A percentile compares a stretch with the other conserved stretches of the same genome.
Conservation (phyloP, 805 yeast species). For the Candida qinlingensis region DNA sequence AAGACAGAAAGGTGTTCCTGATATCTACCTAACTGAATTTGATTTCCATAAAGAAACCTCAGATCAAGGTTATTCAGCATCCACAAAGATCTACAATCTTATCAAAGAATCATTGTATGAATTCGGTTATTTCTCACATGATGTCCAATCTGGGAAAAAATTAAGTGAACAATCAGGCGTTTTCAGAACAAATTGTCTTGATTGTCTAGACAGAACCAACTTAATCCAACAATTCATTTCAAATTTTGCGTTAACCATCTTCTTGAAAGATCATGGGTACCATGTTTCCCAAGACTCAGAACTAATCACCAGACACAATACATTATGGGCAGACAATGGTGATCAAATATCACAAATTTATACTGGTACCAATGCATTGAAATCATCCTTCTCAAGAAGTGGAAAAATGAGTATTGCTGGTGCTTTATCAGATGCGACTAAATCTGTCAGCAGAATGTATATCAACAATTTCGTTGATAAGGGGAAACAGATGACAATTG, state of each 20-base stretch:
- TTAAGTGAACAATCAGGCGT: conserved; percentile 82
- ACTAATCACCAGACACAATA: conserved; percentile 67
- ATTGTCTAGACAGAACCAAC: conserved; percentile 92
- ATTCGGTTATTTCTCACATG: conserved; percentile 81
- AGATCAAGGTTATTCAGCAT: conserved; percentile 85
- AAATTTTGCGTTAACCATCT: conserved; percentile 56
- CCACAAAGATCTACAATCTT: conserved; percentile 58
- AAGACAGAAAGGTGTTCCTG: conserved; percentile 29
- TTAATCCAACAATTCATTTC: conserved; percentile 83
- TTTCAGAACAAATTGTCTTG: conserved; percentile 90
- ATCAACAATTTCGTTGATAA: conserved; percentile 94
- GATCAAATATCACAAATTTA: conserved; percentile 93
- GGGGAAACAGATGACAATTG: conserved; percentile 85
- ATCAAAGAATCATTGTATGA: conserved; percentile 63
- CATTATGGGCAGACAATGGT: conserved; percentile 98
- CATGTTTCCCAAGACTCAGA: conserved; percentile 41
- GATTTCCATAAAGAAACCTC: conserved; percentile 93
- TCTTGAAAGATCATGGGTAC: conserved; percentile 38
- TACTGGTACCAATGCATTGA: conserved; percentile 96
- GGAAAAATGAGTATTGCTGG: conserved; percentile 98
- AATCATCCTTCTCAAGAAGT: conserved; percentile 87
- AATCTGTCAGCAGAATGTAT: conserved; percentile 90
- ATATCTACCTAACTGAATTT: conserved; percentile 66
- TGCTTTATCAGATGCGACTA: conserved; percentile 94
- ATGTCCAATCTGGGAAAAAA: conserved; percentile 46